Percentiles rank a stretch among this genome's conserved stretches.
Conservation (phyloP, 306 rosid species). For the Rosa persica region DNA sequence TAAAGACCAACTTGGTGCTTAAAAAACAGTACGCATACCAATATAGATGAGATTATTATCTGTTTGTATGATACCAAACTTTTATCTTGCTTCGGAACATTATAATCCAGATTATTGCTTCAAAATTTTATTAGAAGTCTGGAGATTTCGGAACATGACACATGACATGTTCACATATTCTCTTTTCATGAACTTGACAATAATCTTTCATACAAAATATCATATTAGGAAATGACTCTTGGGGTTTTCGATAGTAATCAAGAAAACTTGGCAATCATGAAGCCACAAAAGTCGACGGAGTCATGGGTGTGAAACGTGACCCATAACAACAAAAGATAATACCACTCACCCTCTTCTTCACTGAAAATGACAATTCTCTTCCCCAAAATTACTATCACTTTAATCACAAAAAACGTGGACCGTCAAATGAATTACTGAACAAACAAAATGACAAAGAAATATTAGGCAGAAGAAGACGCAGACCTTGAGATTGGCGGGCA, state of each 20-base stretch:
- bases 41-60: too few relatives aligned
- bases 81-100: neutral
- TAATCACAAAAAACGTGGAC: neutral
- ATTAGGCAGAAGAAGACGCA: neutral
- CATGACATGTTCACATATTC: neutral
- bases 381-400: neutral
- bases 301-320: neutral
- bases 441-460: neutral
- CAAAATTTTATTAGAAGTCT: too few relatives aligned
- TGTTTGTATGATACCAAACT: too few relatives aligned
- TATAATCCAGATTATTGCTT: neutral
- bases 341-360: neutral
- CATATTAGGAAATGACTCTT: neutral
- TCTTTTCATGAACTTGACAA: neutral
- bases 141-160: too few relatives aligned
- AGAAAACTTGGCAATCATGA: neutral
- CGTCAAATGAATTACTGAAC: neutral
- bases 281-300: neutral
- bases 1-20: too few relatives aligned
- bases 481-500: slow-evolving; percentile 91
- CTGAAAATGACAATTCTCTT: neutral
- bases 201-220: neutral
- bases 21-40: too few relatives aligned
- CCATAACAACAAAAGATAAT: neutral
- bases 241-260: neutral